Base-by-base conservation (phyloP, 2,329 filamentous ascomycete species). In the Cercospora berteroae region DNA sequence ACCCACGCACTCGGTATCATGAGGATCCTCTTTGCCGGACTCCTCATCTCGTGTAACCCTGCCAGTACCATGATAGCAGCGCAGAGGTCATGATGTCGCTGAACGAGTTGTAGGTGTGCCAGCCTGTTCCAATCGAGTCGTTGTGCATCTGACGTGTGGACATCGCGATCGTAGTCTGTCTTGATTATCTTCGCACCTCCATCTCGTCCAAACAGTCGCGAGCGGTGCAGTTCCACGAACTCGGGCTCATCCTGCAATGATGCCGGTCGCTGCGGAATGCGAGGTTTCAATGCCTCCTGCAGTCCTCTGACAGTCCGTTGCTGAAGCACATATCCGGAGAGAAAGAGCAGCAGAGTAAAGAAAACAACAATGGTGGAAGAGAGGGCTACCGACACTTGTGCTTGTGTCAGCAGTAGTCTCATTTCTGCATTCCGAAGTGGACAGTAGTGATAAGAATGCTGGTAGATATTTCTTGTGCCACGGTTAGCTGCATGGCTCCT, bases 281-380 rank as follows among this genome's bases (percentile, higher is more conserved):
- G 83, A 60, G 83, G 85, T 72, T 85, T 85, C 74, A 97, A 89
- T 18, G 91, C 91, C 65, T 84, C 83, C 74, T 94, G 91, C 33
- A 97, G 85, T 73, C 90, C 89, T 69, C 86, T 87, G 4, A 97
- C 87, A 0, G 93, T 95, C 74, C 92, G 88, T 79, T 97, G 94
- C 76, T 97, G 94, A 63, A 97, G 85, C 3, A 89, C 86, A 78
- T 96, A 97, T 74, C 94, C 94, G 61, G 91, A 93, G 33, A 97
- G 84, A 79, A 97, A 97, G 27, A 97, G 88, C 4, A 93, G 87
- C 42, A 89, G 79, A 3, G 93, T 96, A 80, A 92, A 97, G 27
- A 91, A 78, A 70, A 92, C 82, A 67, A 97, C 90, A 80, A 69
- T 86, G 44, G 81, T 78, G 8, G 86, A 86, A 29, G 90, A 90